Evolutionary conservation across 23 red algal genomes (phyloP).

Genomic region (Gracilariopsis chorda): DNA sequence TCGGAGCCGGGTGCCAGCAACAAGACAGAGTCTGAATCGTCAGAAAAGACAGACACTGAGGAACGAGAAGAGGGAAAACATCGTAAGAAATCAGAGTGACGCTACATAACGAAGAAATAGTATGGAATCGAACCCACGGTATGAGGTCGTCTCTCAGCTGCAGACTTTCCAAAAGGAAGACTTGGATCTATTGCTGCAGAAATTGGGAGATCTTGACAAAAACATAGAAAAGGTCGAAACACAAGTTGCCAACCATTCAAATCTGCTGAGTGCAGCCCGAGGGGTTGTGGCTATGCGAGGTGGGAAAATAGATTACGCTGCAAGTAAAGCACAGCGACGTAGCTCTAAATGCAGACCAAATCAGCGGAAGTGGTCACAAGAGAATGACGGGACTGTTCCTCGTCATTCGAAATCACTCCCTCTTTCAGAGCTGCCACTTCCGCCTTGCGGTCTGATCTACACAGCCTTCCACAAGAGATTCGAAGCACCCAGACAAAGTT

Average conservation of each 20-base stretch:
- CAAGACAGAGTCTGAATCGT: not conserved
- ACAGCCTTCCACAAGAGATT: slow-evolving; percentile 66
- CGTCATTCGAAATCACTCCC: not conserved
- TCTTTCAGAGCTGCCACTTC: not conserved
- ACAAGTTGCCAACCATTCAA: not conserved
- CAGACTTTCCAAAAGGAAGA: slow-evolving; percentile 6
- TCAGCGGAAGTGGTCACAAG: slow-evolving; percentile 18
- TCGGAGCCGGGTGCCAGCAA: not conserved
- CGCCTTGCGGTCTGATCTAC: slow-evolving; percentile 52
- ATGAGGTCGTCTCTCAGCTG: not conserved
- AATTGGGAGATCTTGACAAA: not conserved
- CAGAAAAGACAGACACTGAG: not conserved
- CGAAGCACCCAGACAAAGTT: slow-evolving; percentile 71
- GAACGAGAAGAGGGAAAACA: not conserved
- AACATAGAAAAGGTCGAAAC: slow-evolving; percentile 1
- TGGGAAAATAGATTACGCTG: not conserved
- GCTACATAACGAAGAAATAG: no score
- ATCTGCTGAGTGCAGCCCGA: slow-evolving; percentile 26
- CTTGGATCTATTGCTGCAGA: not conserved
- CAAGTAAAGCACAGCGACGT: not conserved
- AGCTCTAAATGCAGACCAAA: not conserved
- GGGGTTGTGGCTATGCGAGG: slow-evolving; percentile 30
- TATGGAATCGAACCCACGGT: not conserved
- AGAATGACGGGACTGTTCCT: not conserved
- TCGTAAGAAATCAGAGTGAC: no score